Evolutionary conservation across 495 filamentous ascomycete genomes (phyloP), one percentile per base, ranked within the genome.

Genomic region (Glonium stellatum): DNA sequence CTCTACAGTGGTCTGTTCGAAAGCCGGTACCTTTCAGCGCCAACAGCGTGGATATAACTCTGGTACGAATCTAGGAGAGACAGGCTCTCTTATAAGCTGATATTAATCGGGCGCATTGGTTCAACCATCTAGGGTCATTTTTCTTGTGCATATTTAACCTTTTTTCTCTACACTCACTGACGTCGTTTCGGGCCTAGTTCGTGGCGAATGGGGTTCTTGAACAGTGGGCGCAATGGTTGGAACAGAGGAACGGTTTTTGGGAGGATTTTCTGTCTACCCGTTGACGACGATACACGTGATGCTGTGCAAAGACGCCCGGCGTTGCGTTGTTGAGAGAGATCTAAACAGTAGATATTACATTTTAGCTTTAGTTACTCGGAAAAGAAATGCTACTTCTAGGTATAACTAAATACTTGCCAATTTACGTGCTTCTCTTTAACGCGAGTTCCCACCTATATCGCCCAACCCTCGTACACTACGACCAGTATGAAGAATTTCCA

Each of bases 1-100:
- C 75, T 93, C 6, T 86, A 87, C 54, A 55, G 37, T 19, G 35
- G 13, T 12, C 44, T 55, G 22, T 70, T 70, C 47, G 64, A 57
- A 36, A 51, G 31, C 49, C 42, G 31, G 35, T 48, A 37, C 25
- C 35, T 46, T 13, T 42, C 54, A 0, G 46, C 57, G n/a, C 57
- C 65, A 34, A 61, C 61, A 58, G 65, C 65, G n/a, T 67, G 65
- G 65, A 67, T 67, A 34, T 55, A 55, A 25, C 5, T 10, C 36
- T 22, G 22, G 39, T 25, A 9, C 48, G 34, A 55, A 55, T 13
- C 19, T 5, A 27, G 10, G 36, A 25, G 25, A 39, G 52, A 37
- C 25, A 15, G 25, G 52, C 25, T 36, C 34, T 37, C 52, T 55
- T 19, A 31, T 51, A 21, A 23, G 23, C 47, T 50, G 47, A 21